Evolutionary conservation across 2,329 filamentous ascomycete species (phyloP), one percentile per base, ranked within the genome.

Genomic region (Bertia moriformis): DNA sequence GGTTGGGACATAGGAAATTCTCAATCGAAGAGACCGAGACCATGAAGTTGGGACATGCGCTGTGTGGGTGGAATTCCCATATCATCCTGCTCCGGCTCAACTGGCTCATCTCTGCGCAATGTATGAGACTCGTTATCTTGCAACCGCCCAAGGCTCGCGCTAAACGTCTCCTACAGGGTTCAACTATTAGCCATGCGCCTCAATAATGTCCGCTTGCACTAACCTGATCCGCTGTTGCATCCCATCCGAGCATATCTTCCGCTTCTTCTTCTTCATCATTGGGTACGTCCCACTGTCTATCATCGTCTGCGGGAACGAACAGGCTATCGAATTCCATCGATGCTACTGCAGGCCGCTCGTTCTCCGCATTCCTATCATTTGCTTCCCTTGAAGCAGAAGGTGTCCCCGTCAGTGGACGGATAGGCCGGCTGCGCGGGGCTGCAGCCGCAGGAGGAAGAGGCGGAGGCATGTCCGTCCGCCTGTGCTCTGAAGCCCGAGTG

Each of bases 211-310:
- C 38, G 12, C 48, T 51, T 18, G 45, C 33, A 41, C 55, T 49
- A 51, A 66, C 63, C 47, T 61, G 51, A 33, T 69, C 64, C 18
- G 65, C 67, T 46, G 63, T 71, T 19, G 69, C 65, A 51, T 78
- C 71, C 70, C 74, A 78, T 2, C 72, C 71, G 37, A 78, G 62
- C 40, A 68, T 70, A 51, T 79, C 75, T 48, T 65, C 62, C 24
- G 61, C 58, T 10, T 70, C 63, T 36, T 75, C 62, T 10, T 71
- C 63, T 36, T 75, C 62, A 40, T 64, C 67, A 41, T 70, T 66
- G 15, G 66, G 59, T 18, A 73, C 73, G 47, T 77, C 72, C 74
- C 75, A 80, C 39, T 65, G 61, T 27, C 60, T 71, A 42, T 76
- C 71, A 42, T 76, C 69, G 14, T 59, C 59, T n/a, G 61, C 62